These are phyloP conservation scores for Phaeosphaeriaceae sp. DNA, from an alignment of 2,329 filamentous ascomycete genomes.

Conservation along the genomic window DNA sequence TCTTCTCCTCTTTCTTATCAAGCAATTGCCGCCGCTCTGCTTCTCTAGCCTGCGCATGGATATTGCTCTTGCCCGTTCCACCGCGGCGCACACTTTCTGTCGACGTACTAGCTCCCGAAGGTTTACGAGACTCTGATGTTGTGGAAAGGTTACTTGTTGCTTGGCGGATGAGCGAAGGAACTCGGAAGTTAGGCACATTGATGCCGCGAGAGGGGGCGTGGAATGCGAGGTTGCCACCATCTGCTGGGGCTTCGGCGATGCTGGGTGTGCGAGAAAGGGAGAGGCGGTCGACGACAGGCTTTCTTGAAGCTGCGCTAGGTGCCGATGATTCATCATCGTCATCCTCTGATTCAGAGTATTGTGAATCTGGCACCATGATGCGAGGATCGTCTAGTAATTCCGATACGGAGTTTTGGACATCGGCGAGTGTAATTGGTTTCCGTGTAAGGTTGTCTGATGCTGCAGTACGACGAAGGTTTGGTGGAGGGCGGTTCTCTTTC, in stretches of 20 bases:
- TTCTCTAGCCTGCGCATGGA: constrained; percentile 66
- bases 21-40: constrained; percentile 59
- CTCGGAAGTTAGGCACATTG: constrained; percentile 60
- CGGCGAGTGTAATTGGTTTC: constrained; percentile 76
- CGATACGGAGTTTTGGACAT: constrained; percentile 83
- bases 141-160: constrained; percentile 66
- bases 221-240: constrained; percentile 62
- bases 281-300: constrained; percentile 73
- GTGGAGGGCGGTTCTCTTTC: constrained; percentile 57
- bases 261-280: constrained; percentile 65
- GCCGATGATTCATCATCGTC: constrained; percentile 48
- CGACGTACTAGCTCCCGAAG: constrained; percentile 34
- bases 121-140: constrained; percentile 35
- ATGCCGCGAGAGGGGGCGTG: constrained; percentile 51
- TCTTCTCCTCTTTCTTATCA: constrained; percentile 59
- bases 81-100: constrained; percentile 52
- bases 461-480: constrained; percentile 67
- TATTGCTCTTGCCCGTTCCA: constrained; percentile 64
- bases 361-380: constrained; percentile 63
- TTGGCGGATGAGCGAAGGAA: constrained; percentile 73
- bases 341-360: constrained; percentile 49
- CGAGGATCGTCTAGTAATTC: constrained; percentile 74
- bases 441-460: constrained; percentile 59
- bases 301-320: constrained; percentile 47
- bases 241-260: constrained; percentile 29